Conservation (phyloP, 306 rosid species). For the Vigna hirtella region DNA sequence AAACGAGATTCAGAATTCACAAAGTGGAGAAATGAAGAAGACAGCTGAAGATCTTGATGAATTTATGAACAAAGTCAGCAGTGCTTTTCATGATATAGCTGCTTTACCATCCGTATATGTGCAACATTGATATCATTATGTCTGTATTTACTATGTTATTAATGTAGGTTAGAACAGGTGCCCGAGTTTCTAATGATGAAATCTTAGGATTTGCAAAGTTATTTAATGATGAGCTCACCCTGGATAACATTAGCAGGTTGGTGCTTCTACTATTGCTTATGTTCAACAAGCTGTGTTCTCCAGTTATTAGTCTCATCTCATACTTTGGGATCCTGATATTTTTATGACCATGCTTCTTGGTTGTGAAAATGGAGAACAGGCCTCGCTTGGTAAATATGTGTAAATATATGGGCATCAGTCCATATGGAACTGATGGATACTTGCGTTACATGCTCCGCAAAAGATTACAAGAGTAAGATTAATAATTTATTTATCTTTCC, state of each 20-base stretch:
- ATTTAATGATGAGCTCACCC: slow-evolving; percentile 90
- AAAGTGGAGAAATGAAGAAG: slow-evolving; percentile 79
- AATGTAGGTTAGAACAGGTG: slow-evolving; percentile 77
- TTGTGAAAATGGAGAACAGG: slow-evolving; percentile 56
- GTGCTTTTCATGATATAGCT: slow-evolving; percentile 27
- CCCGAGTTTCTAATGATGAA: slow-evolving; percentile 75
- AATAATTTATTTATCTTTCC: slow-evolving; percentile 28
- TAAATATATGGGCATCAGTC: slow-evolving; percentile 89
- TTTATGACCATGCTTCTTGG: slow-evolving; percentile 38
- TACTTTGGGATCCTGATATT: slow-evolving; percentile 38
- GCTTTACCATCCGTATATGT: neutral
- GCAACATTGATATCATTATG: neutral
- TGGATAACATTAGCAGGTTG: slow-evolving; percentile 93
- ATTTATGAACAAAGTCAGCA: slow-evolving; percentile 71
- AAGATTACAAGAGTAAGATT: slow-evolving; percentile 72
- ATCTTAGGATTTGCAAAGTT: slow-evolving; percentile 85
- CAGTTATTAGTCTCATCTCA: slow-evolving; percentile 18
- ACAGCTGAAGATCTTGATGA: slow-evolving; percentile 92
- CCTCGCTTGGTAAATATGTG: slow-evolving; percentile 92
- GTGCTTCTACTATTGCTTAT: slow-evolving; percentile 27
- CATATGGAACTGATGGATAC: slow-evolving; percentile 82
- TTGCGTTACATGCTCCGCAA: slow-evolving; percentile 86
- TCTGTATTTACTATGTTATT: slow-evolving; percentile 21
- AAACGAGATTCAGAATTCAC: slow-evolving; percentile 80
- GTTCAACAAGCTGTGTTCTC: slow-evolving; percentile 24